A percentile compares a stretch with the other conserved stretches of the same genome.
Conservation (phyloP, 768 basidiomycete genomes). For the Gymnopilus junonius region DNA sequence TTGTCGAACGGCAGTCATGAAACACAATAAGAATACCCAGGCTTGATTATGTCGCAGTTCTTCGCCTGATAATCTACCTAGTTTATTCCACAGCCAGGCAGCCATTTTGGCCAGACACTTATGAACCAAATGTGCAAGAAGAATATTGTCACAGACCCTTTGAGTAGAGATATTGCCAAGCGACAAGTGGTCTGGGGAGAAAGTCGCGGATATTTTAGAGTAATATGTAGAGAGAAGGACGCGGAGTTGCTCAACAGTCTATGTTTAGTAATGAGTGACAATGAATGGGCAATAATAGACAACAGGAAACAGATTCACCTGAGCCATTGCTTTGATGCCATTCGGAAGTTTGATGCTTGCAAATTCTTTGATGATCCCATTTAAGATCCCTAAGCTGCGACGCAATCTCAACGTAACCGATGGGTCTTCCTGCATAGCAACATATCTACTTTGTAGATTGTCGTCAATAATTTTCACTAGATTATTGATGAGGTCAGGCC, state of each 20-base stretch:
- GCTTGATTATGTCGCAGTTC: conserved; percentile 47
- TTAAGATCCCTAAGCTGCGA: conserved; percentile 66
- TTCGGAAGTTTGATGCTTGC: conserved; percentile 69
- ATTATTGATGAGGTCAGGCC: conserved; percentile 62
- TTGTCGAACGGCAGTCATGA: conserved; percentile 2
- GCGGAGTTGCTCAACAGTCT: conserved; percentile 63
- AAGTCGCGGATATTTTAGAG: conserved; percentile 49
- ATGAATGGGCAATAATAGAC: background rate
- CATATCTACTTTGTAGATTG: conserved; percentile 54
- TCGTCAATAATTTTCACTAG: conserved; percentile 60
- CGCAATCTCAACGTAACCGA: conserved; percentile 54
- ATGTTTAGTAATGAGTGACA: conserved; percentile 10
- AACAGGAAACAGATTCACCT: conserved; percentile 41
- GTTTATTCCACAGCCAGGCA: conserved; percentile 70
- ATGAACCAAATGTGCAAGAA: conserved; percentile 69
- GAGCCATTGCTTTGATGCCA: conserved; percentile 68
- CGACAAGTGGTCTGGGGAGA: conserved; percentile 41
- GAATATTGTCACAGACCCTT: conserved; percentile 43
- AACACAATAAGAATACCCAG: conserved; percentile 49
- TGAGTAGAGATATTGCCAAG: conserved; percentile 48
- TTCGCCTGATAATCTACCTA: conserved; percentile 46
- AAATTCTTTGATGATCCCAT: conserved; percentile 72
- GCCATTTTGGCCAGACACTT: conserved; percentile 76
- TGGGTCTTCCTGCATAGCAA: conserved; percentile 43
- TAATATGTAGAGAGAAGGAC: conserved; percentile 65